A percentile compares a stretch with the other conserved stretches of the same genome.
phyloP scores from a whole-genome alignment of 2,329 filamentous ascomycete species.

The Penicillium sp. region DNA sequence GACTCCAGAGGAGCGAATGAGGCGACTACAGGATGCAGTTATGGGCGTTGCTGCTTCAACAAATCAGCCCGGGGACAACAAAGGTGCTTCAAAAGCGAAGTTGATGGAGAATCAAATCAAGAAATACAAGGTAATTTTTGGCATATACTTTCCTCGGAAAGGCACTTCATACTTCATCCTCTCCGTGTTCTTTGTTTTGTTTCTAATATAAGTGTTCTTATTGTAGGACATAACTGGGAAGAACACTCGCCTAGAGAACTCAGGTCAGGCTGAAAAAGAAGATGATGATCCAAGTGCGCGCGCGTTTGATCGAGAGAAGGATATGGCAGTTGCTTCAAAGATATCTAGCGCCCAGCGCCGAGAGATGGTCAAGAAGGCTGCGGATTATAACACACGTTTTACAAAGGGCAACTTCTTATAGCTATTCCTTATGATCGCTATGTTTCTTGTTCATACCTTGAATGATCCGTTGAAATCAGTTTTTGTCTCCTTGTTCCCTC shows the following conservation, averaged over 20 bases:
- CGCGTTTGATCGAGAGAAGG: slow-evolving; percentile 88
- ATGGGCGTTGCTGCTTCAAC: slow-evolving; percentile 61
- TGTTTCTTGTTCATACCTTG: no score
- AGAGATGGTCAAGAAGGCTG: slow-evolving; percentile 75
- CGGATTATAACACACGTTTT: slow-evolving; percentile 80
- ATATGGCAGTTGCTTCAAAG: slow-evolving; percentile 75
- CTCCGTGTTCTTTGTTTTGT: neutral
- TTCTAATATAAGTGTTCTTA: neutral
- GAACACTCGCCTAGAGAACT: slow-evolving; percentile 45
- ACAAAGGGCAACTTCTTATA: slow-evolving; percentile 65
- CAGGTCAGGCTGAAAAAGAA: slow-evolving; percentile 61
- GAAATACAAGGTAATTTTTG: slow-evolving; percentile 57
- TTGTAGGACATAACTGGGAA: slow-evolving; percentile 46
- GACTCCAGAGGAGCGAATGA: slow-evolving; percentile 82
- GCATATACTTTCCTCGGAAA: neutral
- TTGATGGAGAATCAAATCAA: slow-evolving; percentile 48
- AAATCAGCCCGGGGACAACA: slow-evolving; percentile 12
- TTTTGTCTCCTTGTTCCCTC: no score
- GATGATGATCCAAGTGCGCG: slow-evolving; percentile 90
- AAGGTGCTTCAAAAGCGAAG: slow-evolving; percentile 1
- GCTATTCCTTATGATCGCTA: neutral
- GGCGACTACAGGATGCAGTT: slow-evolving; percentile 76
- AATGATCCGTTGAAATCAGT: no score
- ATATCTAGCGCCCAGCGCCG: slow-evolving; percentile 72
- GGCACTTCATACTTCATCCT: neutral